phyloP scores from a whole-genome alignment of 2,329 filamentous ascomycete species.

The Peltaster fructicola region DNA sequence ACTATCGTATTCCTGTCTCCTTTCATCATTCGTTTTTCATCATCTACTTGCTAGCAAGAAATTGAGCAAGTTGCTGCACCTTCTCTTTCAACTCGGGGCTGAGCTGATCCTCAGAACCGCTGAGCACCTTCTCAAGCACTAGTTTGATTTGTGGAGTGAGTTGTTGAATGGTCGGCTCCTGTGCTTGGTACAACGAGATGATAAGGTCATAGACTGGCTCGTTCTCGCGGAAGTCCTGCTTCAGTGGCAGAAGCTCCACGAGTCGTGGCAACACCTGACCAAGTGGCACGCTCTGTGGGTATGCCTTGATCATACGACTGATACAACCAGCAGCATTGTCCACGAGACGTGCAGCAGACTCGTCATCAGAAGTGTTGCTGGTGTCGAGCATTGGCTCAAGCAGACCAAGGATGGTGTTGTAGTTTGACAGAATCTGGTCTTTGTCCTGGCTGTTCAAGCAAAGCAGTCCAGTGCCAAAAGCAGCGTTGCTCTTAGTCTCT shows the following conservation, averaged over 20 bases:
- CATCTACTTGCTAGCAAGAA: constrained; percentile 22
- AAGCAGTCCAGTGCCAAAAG: constrained; percentile 76
- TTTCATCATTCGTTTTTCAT: neutral
- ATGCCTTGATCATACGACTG: constrained; percentile 76
- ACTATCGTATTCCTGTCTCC: too few species aligned
- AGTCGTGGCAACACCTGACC: constrained; percentile 66
- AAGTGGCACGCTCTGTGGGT: constrained; percentile 68
- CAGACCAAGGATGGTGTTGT: constrained; percentile 62
- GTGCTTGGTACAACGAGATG: constrained; percentile 59
- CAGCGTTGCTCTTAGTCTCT: constrained; percentile 88
- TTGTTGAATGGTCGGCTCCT: constrained; percentile 50
- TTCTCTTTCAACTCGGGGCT: constrained; percentile 51
- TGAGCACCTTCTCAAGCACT: constrained; percentile 56
- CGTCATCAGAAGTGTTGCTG: constrained; percentile 23
- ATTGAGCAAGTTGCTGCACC: constrained; percentile 45
- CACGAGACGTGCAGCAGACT: constrained; percentile 63
- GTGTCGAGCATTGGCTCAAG: constrained; percentile 64
- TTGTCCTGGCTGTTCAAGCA: constrained; percentile 62
- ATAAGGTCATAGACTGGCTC: constrained; percentile 84
- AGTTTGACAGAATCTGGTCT: constrained; percentile 55
- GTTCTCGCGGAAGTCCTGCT: constrained; percentile 94
- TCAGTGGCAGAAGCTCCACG: constrained; percentile 63
- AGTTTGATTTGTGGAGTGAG: constrained; percentile 52
- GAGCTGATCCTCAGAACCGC: constrained; percentile 56
- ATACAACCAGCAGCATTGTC: constrained; percentile 91